phyloP scores from a whole-genome alignment of 2,329 filamentous ascomycete species.

The Neurospora sp. region DNA sequence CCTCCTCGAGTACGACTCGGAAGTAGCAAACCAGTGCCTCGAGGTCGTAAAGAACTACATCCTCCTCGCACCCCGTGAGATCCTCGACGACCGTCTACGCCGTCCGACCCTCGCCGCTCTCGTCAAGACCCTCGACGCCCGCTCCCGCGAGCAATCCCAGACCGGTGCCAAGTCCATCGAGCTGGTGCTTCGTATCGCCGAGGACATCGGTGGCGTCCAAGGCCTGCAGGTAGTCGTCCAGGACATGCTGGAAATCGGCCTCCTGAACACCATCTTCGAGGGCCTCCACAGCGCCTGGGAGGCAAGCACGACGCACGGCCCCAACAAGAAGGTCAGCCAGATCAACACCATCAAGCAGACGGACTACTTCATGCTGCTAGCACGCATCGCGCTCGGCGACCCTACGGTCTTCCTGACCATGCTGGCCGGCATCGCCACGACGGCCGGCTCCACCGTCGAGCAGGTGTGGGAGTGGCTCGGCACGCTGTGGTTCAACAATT shows the following conservation, averaged over 20 bases:
- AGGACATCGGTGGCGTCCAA: constrained; percentile 48
- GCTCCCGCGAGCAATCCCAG: constrained; percentile 47
- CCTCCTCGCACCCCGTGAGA: constrained; percentile 56
- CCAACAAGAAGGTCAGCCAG: constrained; percentile 57
- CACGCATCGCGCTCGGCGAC: constrained; percentile 65
- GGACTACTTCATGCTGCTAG: constrained; percentile 76
- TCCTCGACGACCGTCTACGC: constrained; percentile 46
- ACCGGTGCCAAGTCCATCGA: constrained; percentile 53
- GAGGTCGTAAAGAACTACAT: constrained; percentile 62
- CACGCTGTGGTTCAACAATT: constrained; percentile 56
- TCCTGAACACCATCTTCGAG: constrained; percentile 53
- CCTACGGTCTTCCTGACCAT: constrained; percentile 57
- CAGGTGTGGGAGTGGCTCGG: constrained; percentile 51
- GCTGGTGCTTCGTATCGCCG: constrained; percentile 52
- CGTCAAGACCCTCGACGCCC: constrained; percentile 38
- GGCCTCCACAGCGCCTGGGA: constrained; percentile 59
- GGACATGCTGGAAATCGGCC: constrained; percentile 53
- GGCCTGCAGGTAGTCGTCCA: constrained; percentile 54
- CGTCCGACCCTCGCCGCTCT: constrained; percentile 39
- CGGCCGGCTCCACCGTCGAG: constrained; percentile 32
- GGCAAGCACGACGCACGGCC: constrained; percentile 72
- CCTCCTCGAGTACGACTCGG: constrained; percentile 55
- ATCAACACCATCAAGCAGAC: constrained; percentile 69
- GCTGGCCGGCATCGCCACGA: constrained; percentile 34
- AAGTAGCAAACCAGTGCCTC: constrained; percentile 51